phyloP scores from a whole-genome alignment of 345 rosid species.

The Trapa incisa region DNA sequence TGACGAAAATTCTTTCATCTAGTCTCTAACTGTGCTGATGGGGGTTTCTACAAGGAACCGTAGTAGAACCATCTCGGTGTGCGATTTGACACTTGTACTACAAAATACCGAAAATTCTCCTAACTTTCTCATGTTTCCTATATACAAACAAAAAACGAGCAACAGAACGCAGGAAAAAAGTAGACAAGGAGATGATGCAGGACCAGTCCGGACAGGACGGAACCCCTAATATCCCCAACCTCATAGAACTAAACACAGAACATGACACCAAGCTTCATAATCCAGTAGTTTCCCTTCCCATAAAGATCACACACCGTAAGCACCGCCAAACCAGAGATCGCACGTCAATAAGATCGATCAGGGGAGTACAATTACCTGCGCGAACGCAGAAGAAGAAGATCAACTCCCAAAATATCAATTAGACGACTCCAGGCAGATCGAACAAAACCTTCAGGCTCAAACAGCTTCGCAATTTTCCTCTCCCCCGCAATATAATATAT shows the following conservation, averaged over 20 bases:
- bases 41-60: too few species aligned
- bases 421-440: not conserved
- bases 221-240: not conserved
- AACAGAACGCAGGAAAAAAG: not conserved
- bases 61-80: too few species aligned
- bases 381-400: not conserved
- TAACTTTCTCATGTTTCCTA: too few species aligned
- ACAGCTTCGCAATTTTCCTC: not conserved
- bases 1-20: too few species aligned
- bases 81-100: too few species aligned
- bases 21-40: too few species aligned
- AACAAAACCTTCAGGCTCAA: not conserved
- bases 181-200: not conserved
- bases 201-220: not conserved
- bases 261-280: not conserved
- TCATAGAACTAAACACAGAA: not conserved
- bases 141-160: too few species aligned
- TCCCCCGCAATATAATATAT: not conserved
- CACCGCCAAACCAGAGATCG: not conserved
- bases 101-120: too few species aligned
- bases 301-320: not conserved
- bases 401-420: not conserved
- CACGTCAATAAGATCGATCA: not conserved
- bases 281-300: not conserved
- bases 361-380: not conserved